Percentiles rank a stretch among this genome's conserved stretches.
Conservation (phyloP, 306 rosid genomes). For the Cucurbita maxima region DNA sequence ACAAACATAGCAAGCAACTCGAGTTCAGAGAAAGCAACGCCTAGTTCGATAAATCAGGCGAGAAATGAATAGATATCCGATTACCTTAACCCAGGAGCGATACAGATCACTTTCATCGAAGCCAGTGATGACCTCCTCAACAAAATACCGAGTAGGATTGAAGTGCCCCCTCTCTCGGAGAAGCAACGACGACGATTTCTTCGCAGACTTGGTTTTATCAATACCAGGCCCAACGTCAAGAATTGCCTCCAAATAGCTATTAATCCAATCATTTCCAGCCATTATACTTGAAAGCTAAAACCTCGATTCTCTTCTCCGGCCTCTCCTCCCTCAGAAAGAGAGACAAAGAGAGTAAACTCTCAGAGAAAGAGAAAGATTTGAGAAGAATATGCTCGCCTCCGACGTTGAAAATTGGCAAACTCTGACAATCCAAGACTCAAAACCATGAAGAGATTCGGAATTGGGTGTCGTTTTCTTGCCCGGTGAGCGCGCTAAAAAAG, state of each 20-base stretch:
- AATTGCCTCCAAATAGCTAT: constrained; percentile 89
- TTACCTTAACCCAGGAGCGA: constrained; percentile 92
- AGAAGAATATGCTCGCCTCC: background rate
- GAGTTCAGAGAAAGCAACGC: background rate
- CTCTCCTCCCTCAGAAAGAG: background rate
- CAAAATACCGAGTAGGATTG: constrained; percentile 93
- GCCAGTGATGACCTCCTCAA: constrained; percentile 83
- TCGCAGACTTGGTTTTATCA: constrained; percentile 47
- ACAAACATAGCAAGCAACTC: background rate
- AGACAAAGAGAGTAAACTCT: background rate
- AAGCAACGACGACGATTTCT: constrained; percentile 42
- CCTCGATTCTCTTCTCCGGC: background rate
- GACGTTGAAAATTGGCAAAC: background rate
- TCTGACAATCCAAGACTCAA: background rate
- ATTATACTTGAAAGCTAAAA: constrained; percentile 6
- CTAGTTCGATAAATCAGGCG: background rate
- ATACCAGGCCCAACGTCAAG: constrained; percentile 81
- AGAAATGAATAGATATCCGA: background rate
- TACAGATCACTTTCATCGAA: constrained; percentile 97
- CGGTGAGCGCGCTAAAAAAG: background rate
- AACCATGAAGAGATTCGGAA: background rate
- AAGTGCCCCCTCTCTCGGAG: constrained; percentile 88
- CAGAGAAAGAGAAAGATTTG: background rate
- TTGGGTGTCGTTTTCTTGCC: background rate
- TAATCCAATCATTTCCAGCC: constrained; percentile 96